Conservation (phyloP, 2,329 filamentous ascomycete species). For the Pyrenophora tritici-repentis region DNA sequence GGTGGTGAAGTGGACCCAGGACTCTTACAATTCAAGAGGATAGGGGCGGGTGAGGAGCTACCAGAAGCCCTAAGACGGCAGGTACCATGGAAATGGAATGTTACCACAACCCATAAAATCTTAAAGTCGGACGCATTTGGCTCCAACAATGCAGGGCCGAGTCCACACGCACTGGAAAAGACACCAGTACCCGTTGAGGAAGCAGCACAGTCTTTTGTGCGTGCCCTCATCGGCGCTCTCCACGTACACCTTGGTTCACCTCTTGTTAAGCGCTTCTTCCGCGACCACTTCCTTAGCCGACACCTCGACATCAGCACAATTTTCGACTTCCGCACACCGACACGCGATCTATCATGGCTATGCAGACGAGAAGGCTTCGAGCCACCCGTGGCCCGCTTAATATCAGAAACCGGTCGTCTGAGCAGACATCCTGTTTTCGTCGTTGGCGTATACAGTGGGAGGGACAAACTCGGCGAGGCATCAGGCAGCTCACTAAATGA, state of each 20-base stretch:
- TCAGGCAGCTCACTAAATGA: constrained; percentile 76
- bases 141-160: constrained; percentile 55
- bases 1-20: constrained; percentile 92
- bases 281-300: constrained; percentile 80
- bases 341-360: constrained; percentile 78
- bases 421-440: constrained; percentile 89
- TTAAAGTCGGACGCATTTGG: constrained; percentile 87
- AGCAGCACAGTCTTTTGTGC: constrained; percentile 77
- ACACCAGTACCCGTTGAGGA: constrained; percentile 52
- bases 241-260: constrained; percentile 83
- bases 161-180: constrained; percentile 27
- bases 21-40: constrained; percentile 75
- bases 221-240: constrained; percentile 80
- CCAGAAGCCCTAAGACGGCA: constrained; percentile 31
- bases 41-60: constrained; percentile 38
- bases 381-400: constrained; percentile 79
- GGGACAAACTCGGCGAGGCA: constrained; percentile 92
- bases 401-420: constrained; percentile 86
- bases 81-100: constrained; percentile 45
- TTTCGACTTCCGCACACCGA: constrained; percentile 84
- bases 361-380: constrained; percentile 92
- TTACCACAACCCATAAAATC: constrained; percentile 67
- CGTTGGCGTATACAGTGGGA: constrained; percentile 90
- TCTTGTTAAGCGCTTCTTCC: constrained; percentile 80
- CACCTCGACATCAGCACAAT: constrained; percentile 75